Evolutionary conservation across 1,284 basidiomycete species (phyloP), one percentile per base, ranked within the genome.

Genomic region (Amylostereum areolatum): DNA sequence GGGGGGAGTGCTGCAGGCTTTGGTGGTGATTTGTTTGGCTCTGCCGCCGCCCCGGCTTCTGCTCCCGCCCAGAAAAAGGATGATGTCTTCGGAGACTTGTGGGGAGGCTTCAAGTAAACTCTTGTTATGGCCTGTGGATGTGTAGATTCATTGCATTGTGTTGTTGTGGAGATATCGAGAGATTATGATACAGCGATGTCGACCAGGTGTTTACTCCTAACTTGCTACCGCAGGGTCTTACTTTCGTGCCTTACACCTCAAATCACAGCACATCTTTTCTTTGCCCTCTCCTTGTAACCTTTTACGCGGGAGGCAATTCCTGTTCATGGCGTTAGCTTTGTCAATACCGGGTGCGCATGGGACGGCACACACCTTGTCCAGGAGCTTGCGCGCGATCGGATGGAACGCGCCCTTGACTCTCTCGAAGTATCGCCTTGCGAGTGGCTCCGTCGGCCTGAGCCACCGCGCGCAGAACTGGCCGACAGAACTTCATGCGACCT

Each of bases 401-500:
- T 91, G 89, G 72, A 90, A 92, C 27, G 72, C 71, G 8, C 62
- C 62, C 62, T 78, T 79, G 53, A 77, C 66, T 41, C 65, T 69
- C 41, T 60, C 59, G 62, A 85, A 92, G 31, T 68, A 71, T 25
- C 72, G 69, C 55, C 80, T 68, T 1, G 94, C 89, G 32, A 93
- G 66, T 24, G 70, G 68, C 12, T n/a, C 69, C 65, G 62, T 92
- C 77, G 24, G 87, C 82, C 49, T 75, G 71, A 32, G 61, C 65
- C 18, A 81, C 74, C 0, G 69, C 75, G 37, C 77, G 66, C 59
- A 89, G 81, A 6, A 80, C 68, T 0, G 85, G 85, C 48, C 89
- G 66, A 63, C 86, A 90, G 69, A 90, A 90, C 64, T 92, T 91
- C 87, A 91, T 89, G 24, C 89, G 72, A 3, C 85, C 87, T 59